A percentile compares a stretch with the other conserved stretches of the same genome.
Conservation (phyloP, 169 alveolate genomes). For the Eimeria praecox region DNA sequence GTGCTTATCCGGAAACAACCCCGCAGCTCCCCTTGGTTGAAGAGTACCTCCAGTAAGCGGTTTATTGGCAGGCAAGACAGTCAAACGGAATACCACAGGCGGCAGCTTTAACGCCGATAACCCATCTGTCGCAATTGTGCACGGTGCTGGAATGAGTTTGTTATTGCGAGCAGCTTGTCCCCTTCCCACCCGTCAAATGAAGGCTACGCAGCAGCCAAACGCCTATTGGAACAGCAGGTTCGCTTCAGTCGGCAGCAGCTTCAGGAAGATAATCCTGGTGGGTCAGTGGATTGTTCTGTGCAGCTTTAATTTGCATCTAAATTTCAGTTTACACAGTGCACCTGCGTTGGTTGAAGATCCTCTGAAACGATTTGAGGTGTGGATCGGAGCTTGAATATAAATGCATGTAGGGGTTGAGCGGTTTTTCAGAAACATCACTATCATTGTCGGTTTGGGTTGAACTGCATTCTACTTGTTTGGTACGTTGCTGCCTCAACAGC, state of each 20-base stretch:
- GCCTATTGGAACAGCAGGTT: slow-evolving; percentile 81
- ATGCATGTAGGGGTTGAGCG: neutral
- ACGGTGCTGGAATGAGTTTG: neutral
- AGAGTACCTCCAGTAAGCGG: slow-evolving; percentile 78
- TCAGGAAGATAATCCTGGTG: slow-evolving; percentile 41
- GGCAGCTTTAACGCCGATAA: neutral
- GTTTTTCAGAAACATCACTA: too few relatives aligned
- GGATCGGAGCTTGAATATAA: neutral
- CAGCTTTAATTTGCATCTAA: neutral
- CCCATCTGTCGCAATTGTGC: neutral
- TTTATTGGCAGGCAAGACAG: neutral
- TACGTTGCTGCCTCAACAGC: neutral
- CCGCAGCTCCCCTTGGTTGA: slow-evolving; percentile 75
- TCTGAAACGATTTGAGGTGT: neutral
- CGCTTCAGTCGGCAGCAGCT: slow-evolving; percentile 73
- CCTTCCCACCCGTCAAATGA: slow-evolving; percentile 86
- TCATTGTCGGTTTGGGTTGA: neutral
- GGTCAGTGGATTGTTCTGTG: neutral
- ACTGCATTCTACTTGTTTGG: neutral
- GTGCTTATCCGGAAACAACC: slow-evolving; percentile 82
- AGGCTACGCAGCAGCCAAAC: slow-evolving; percentile 85
- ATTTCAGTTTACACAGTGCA: neutral
- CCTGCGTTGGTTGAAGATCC: neutral
- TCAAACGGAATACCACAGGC: neutral
- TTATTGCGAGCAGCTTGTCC: slow-evolving; percentile 65